These are phyloP conservation scores for Saprolegnia diclina DNA, from an alignment of 352 stramenopile genomes.

Conservation along the genomic window DNA sequence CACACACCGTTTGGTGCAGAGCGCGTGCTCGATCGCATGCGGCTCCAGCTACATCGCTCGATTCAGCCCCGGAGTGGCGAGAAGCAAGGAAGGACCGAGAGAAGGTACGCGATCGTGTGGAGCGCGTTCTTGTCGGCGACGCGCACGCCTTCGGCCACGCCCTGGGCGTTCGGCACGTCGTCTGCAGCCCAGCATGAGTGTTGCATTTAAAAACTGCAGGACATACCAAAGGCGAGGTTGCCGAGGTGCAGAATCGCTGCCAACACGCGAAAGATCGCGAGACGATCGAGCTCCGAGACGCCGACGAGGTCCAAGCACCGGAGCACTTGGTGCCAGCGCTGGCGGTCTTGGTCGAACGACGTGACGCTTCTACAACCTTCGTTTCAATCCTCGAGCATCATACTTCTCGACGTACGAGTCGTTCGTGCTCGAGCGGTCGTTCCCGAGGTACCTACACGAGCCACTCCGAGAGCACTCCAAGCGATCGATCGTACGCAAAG, in stretches of 20 bases:
- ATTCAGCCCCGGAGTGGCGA: background rate
- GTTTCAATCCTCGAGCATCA: background rate
- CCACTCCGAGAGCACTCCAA: too few relatives aligned
- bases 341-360: constrained; percentile 41
- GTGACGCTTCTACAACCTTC: background rate
- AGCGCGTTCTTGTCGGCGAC: constrained; percentile 1
- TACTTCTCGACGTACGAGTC: background rate
- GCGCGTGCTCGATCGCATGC: background rate
- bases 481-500: constrained; percentile 55
- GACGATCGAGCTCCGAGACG: constrained; percentile 37
- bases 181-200: constrained; percentile 3
- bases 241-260: constrained; percentile 68
- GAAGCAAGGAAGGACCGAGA: background rate
- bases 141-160: constrained; percentile 16
- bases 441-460: background rate
- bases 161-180: constrained; percentile 11
- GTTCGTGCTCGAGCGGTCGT: background rate
- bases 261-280: constrained; percentile 51
- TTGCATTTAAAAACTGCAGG: background rate
- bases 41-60: constrained; percentile 4
- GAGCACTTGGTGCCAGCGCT: constrained; percentile 43
- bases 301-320: constrained; percentile 24
- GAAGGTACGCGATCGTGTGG: background rate
- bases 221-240: constrained; percentile 51
- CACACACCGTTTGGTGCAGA: constrained; percentile 22